Percentiles rank a stretch among this genome's conserved stretches.
phyloP scores from a whole-genome alignment of 441 rosid species.

The Gossypium schwendimanii region DNA sequence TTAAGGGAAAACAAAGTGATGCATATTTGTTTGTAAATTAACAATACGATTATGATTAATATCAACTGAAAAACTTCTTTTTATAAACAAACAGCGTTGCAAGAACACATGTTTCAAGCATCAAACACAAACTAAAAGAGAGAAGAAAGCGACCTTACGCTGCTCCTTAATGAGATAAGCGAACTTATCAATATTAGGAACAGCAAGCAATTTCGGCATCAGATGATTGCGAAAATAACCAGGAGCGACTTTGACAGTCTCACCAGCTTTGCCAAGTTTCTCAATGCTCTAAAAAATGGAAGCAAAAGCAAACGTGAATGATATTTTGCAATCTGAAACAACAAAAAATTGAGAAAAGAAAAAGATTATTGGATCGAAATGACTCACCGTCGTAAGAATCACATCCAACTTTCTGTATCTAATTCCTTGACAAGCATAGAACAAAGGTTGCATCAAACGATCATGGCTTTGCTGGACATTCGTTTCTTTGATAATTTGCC shows the following conservation, averaged over 20 bases:
- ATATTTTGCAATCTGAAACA: background rate
- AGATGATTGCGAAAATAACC: conserved; percentile 86
- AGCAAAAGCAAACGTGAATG: conserved; percentile 6
- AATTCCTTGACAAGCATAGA: conserved; percentile 64
- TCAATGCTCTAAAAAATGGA: conserved; percentile 50
- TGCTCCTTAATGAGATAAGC: conserved; percentile 80
- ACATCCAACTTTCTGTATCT: conserved; percentile 64
- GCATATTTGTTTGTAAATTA: background rate
- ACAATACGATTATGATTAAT: background rate
- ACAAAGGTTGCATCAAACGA: conserved; percentile 41
- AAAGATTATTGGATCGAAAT: conserved; percentile 1
- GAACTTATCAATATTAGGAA: conserved; percentile 85
- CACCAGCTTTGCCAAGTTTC: conserved; percentile 90
- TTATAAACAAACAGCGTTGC: background rate
- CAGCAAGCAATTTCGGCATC: conserved; percentile 94
- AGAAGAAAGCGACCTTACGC: conserved; percentile 47
- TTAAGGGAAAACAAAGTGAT: background rate
- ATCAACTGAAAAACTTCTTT: background rate
- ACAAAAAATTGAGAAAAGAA: background rate
- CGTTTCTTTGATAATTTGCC: conserved; percentile 30
- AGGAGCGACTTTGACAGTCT: conserved; percentile 87
- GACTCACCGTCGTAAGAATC: conserved; percentile 66
- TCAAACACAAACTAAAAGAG: background rate
- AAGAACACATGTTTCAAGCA: background rate
- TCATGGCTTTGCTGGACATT: conserved; percentile 27